Evolutionary conservation across 2,329 filamentous ascomycete genomes (phyloP).

Genomic region (Penicillium polonicum): DNA sequence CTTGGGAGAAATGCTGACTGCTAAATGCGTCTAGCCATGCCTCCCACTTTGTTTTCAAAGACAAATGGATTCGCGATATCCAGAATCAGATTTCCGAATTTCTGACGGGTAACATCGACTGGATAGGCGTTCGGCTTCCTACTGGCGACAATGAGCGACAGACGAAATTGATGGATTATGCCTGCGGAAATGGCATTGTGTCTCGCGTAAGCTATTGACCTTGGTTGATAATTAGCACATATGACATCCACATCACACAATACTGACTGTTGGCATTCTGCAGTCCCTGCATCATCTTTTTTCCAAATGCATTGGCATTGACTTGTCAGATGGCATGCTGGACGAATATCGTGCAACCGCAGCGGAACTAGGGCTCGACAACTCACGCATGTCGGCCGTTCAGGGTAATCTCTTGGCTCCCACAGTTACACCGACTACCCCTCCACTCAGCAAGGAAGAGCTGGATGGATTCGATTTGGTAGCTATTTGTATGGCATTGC

Average conservation of each 20-base stretch:
- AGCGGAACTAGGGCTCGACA: neutral
- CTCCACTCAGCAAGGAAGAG: neutral
- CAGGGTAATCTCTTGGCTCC: neutral
- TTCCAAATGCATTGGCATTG: constrained; percentile 1
- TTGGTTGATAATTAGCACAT: neutral
- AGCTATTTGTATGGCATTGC: constrained; percentile 4
- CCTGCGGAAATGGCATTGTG: constrained; percentile 4
- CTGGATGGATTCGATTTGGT: neutral
- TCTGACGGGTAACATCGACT: neutral
- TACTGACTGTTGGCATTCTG: neutral
- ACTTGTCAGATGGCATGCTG: neutral
- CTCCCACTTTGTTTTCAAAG: neutral
- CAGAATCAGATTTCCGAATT: neutral
- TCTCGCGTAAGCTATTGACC: neutral
- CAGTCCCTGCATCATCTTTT: neutral
- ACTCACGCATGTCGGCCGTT: neutral
- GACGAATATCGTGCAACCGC: neutral
- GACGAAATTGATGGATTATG: constrained; percentile 4
- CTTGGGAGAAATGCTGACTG: neutral
- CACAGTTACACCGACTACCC: neutral
- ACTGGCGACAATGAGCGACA: neutral
- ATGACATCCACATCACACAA: neutral
- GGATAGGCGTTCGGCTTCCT: neutral
- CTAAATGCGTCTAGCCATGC: neutral
- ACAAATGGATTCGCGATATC: neutral